Evolutionary conservation across 2,329 filamentous ascomycete species (phyloP), one percentile per base, ranked within the genome.

Genomic region (Emergomyces pasteurianus): DNA sequence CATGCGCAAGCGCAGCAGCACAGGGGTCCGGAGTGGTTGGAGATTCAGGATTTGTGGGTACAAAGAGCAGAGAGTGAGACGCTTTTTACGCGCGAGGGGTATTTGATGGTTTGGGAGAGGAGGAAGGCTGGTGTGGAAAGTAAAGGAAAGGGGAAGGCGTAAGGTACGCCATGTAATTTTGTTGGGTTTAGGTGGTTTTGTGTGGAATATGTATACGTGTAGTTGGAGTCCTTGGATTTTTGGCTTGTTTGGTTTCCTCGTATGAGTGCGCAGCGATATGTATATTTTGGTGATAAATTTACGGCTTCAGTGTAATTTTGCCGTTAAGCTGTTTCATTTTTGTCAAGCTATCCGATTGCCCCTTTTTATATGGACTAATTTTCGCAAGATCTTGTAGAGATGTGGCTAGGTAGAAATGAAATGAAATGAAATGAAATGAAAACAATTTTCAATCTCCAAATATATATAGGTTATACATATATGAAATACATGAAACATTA

Each of bases 81-180:
- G 67, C 73, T 99, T 65, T 95, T 96, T 70, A 87, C 95, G 0
- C 90, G 92, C 58, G 94, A 99, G 80, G 89, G 89, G 60, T 97
- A 97, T 79, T 76, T 97, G 62, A 95, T 97, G 83, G 85, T 99
- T 52, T 97, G 94, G 94, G 94, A 97, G 79, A 81, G 88, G 73
- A 83, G 91, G 74, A 86, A 83, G 70, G 62, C 71, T 38, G 70
- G 71, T 2, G 53, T 21, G 40, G 67, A 63, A 53, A 63, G 64
- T 26, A 76, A 74, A 61, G 72, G 72, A 59, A 79, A 77, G 67
- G 71, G 70, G 9, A 76, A 73, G 65, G 68, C 65, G 21, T 56
- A 56, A 21, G 9, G 12, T 28, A 26, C 28, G 21, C 23, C 42
- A 23, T 42, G 36, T 54, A 38, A 4, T 9, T 18, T 54, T 54